These are phyloP conservation scores for Chaetomium tenue DNA, from an alignment of 495 filamentous ascomycete species.

Conservation along the genomic window DNA sequence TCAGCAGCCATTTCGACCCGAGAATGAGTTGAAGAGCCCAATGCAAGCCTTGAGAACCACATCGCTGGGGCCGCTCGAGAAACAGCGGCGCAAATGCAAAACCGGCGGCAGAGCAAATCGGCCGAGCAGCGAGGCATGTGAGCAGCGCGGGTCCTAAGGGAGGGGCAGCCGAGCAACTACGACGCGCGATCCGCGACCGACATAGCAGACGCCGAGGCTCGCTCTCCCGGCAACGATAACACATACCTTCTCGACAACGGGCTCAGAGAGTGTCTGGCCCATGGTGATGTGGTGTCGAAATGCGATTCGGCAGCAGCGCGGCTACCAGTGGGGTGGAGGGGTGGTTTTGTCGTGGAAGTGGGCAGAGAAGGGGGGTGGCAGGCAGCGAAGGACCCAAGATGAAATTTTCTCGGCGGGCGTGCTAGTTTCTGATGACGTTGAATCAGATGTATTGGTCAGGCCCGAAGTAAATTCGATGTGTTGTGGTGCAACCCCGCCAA, in stretches of 20 bases:
- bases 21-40: neutral
- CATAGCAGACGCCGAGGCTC: neutral
- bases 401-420: constrained; percentile 24
- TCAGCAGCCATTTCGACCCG: constrained; percentile 19
- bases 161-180: constrained; percentile 6
- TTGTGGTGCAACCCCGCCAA: constrained; percentile 15
- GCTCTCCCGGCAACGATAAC: neutral
- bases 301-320: constrained; percentile 28
- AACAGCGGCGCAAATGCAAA: neutral
- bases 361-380: constrained; percentile 17
- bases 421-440: constrained; percentile 24
- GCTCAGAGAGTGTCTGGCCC: constrained; percentile 99
- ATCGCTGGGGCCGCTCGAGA: neutral
- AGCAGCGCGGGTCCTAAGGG: constrained; percentile 1
- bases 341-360: constrained; percentile 26
- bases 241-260: constrained; percentile 96
- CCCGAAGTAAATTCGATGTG: constrained; percentile 2
- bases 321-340: constrained; percentile 30
- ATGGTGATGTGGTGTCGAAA: constrained; percentile 51
- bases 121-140: constrained; percentile 8
- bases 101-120: neutral
- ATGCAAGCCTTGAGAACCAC: neutral
- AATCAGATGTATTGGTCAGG: constrained; percentile 7
- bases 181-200: neutral
- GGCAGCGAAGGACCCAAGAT: constrained; percentile 11